Evolutionary conservation across 441 rosid genomes (phyloP), one percentile per base, ranked within the genome.

Genomic region (Macaranga tanarius): DNA sequence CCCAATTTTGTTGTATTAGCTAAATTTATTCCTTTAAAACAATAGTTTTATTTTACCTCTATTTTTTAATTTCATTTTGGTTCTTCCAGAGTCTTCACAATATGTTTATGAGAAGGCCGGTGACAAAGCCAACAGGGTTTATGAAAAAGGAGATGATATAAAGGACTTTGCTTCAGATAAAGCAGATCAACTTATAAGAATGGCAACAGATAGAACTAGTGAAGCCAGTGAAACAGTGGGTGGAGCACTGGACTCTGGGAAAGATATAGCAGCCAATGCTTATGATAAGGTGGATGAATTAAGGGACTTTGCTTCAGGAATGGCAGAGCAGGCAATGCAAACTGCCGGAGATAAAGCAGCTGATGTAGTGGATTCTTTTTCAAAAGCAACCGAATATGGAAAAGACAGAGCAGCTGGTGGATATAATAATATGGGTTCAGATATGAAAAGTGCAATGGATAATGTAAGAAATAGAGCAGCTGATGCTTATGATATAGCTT

Each of bases 131-230:
- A 20, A 71, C 17, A 45, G 61, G 62, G 71, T 71, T 25, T 63
- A 62, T 55, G 81, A 67, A 8, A 81, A 73, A 64, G 73, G 58
- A 0, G 67, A 52, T 38, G 38, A 72, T 50, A 77, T 68, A 2
- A 82, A 69, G 44, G 80, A 84, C 20, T 56, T 72, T 66, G 86
- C 83, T 22, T 73, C 75, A n/a, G 69, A 77, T 16, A 79, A 62
- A 42, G 76, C 62, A 0, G 75, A 67, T 25, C 76, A 72, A 28
- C 79, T 74, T 17, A 70, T 75, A 34, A 70, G 62, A 23, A 45
- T 51, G 65, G 80, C 71, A 2, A 40, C 75, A 10, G 81, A 83
- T 44, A 82, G 67, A 58, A 76, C 74, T 2, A 69, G 20, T 28
- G 73, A 76, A 59, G 72, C 56, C 0, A 38, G 23, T 20, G 62